phyloP scores from a whole-genome alignment of 345 rosid genomes.

The Kandelia obovata region DNA sequence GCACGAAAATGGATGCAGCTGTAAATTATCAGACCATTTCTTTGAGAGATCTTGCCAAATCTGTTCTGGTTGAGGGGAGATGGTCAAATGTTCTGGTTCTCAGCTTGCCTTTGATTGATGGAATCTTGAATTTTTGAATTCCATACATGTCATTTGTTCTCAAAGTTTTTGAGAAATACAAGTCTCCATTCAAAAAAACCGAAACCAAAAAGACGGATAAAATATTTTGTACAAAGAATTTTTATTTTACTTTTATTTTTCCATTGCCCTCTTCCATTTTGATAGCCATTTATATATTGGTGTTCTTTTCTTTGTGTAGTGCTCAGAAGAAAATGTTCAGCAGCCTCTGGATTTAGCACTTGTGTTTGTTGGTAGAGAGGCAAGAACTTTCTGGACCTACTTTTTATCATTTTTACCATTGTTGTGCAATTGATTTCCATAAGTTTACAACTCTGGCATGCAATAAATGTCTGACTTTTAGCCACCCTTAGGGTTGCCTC shows the following conservation, averaged over 20 bases:
- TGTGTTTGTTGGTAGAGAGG: constrained; percentile 91
- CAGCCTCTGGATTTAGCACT: constrained; percentile 67
- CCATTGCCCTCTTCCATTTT: not conserved
- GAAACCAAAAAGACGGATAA: too few relatives aligned
- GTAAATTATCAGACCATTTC: constrained; percentile 75
- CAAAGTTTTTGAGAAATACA: not conserved
- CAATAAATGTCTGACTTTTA: too few relatives aligned
- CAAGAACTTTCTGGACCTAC: constrained; percentile 21
- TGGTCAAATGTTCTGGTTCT: constrained; percentile 82
- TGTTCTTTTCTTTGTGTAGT: constrained; percentile 33
- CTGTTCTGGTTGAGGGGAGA: constrained; percentile 64
- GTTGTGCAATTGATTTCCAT: too few relatives aligned
- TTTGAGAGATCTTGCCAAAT: constrained; percentile 62
- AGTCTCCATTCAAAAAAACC: not conserved
- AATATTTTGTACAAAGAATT: too few relatives aligned
- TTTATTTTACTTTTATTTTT: not conserved
- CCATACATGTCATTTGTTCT: not conserved
- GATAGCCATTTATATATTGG: not conserved
- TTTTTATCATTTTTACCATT: not conserved
- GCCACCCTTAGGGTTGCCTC: not conserved
- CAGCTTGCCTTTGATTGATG: not conserved
- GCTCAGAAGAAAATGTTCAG: constrained; percentile 53
- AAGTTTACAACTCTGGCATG: too few relatives aligned
- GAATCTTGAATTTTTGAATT: constrained; percentile 3
- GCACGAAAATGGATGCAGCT: constrained; percentile 32